phyloP scores from a whole-genome alignment of 169 alveolate genomes.

The Cytauxzoon felis region DNA sequence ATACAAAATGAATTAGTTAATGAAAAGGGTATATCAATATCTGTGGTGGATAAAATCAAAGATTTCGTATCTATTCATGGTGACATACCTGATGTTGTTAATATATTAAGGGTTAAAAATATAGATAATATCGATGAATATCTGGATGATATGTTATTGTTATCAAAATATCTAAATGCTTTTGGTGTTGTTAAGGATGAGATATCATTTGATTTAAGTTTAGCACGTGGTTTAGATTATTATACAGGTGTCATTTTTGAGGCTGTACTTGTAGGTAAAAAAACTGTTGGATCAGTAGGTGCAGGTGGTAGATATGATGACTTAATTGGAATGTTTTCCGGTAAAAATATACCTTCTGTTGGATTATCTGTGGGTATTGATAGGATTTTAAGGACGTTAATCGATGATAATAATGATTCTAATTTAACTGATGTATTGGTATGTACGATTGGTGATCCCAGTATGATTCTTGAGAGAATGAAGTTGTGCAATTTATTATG shows the following conservation, averaged over 20 bases:
- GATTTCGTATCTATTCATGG: slow-evolving; percentile 80
- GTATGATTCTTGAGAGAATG: slow-evolving; percentile 65
- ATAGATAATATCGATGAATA: slow-evolving; percentile 47
- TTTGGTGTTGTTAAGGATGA: slow-evolving; percentile 25
- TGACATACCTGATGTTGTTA: slow-evolving; percentile 72
- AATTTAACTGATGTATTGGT: slow-evolving; percentile 60
- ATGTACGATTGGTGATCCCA: slow-evolving; percentile 68
- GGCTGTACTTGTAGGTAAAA: slow-evolving; percentile 83
- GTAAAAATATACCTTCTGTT: slow-evolving; percentile 89
- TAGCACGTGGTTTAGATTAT: slow-evolving; percentile 96
- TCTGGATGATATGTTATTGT: slow-evolving; percentile 67
- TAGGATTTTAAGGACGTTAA: slow-evolving; percentile 80
- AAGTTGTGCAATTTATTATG: slow-evolving; percentile 65
- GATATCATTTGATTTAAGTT: slow-evolving; percentile 83
- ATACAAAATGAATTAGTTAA: slow-evolving; percentile 86
- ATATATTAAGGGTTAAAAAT: slow-evolving; percentile 60
- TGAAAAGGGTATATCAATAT: slow-evolving; percentile 85
- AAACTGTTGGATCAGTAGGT: slow-evolving; percentile 91
- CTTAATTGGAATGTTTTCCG: slow-evolving; percentile 87
- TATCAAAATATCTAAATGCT: slow-evolving; percentile 52
- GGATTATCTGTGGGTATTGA: slow-evolving; percentile 95
- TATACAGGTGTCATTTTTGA: slow-evolving; percentile 95
- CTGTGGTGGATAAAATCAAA: slow-evolving; percentile 78
- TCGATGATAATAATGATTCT: slow-evolving; percentile 10
- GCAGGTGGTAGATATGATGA: slow-evolving; percentile 97